Evolutionary conservation across 2,329 filamentous ascomycete genomes (phyloP).

Genomic region (Gyromitra esculenta): DNA sequence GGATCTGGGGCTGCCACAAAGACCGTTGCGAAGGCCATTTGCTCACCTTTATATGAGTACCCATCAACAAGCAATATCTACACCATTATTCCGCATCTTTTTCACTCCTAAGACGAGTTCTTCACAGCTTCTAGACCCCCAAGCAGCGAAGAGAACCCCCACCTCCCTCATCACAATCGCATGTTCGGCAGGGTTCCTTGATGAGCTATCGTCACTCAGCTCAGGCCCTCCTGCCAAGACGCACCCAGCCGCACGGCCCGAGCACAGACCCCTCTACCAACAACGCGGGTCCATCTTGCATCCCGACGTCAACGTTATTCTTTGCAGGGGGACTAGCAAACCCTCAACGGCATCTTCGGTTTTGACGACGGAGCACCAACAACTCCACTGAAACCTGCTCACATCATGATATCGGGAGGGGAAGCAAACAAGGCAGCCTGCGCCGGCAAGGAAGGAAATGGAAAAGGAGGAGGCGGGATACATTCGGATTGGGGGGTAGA

Average conservation of each 20-base stretch:
- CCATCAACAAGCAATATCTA: background rate
- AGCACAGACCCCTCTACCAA: slow-evolving; percentile 42
- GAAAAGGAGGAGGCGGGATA: slow-evolving; percentile 30
- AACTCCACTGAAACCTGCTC: slow-evolving; percentile 5
- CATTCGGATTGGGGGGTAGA: background rate
- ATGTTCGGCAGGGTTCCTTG: slow-evolving; percentile 6
- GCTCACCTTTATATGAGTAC: background rate
- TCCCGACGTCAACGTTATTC: slow-evolving; percentile 24
- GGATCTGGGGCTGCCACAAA: background rate
- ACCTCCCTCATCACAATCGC: background rate
- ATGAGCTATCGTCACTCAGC: slow-evolving; percentile 3
- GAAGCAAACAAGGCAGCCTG: slow-evolving; percentile 31
- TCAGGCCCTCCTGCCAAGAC: slow-evolving; percentile 21
- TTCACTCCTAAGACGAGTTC: too few species aligned
- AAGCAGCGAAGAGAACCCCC: background rate
- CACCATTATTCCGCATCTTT: background rate
- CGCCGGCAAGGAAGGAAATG: background rate
- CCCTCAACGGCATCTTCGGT: slow-evolving; percentile 29
- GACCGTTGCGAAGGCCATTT: too few species aligned
- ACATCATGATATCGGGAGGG: slow-evolving; percentile 25
- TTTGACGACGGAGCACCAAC: slow-evolving; percentile 38
- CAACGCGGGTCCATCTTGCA: slow-evolving; percentile 18
- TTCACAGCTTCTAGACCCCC: background rate
- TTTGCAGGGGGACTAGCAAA: slow-evolving; percentile 21
- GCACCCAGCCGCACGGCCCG: slow-evolving; percentile 30